phyloP scores from a whole-genome alignment of 345 rosid genomes.

The Alliaria petiolata region DNA sequence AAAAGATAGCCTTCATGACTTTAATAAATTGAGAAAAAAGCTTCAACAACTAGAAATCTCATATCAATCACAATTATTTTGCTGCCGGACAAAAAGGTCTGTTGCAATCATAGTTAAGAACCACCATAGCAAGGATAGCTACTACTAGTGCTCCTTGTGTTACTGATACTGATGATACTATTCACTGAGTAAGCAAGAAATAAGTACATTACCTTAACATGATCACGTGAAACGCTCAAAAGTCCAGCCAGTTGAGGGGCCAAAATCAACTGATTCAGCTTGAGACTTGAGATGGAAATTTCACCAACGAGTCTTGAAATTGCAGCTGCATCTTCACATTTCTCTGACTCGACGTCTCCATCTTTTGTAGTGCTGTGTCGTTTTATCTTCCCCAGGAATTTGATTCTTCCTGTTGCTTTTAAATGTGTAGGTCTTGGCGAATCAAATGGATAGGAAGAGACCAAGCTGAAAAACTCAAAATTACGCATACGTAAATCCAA shows the following conservation, averaged over 20 bases:
- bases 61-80: background rate
- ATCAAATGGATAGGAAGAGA: conserved; percentile 84
- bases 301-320: conserved; percentile 66
- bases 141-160: conserved; percentile 17
- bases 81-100: background rate
- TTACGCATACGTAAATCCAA: conserved; percentile 93
- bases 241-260: conserved; percentile 88
- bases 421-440: conserved; percentile 91
- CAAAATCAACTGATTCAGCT: conserved; percentile 83
- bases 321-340: conserved; percentile 29
- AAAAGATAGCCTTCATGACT: no score
- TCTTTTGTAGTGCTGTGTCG: conserved; percentile 30
- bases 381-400: conserved; percentile 82
- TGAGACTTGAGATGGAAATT: conserved; percentile 79
- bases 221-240: conserved; percentile 70
- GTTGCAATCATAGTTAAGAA: background rate
- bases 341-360: conserved; percentile 31
- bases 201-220: conserved; percentile 58
- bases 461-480: conserved; percentile 90
- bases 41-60: background rate
- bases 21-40: background rate
- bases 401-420: conserved; percentile 90
- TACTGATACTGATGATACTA: conserved; percentile 1
- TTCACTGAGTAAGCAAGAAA: conserved; percentile 4
- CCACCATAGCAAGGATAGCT: background rate